Percentiles rank a stretch among this genome's conserved stretches.
phyloP scores from a whole-genome alignment of 1,139 yeast species.

The Saccharomycopsis crataegensis region DNA sequence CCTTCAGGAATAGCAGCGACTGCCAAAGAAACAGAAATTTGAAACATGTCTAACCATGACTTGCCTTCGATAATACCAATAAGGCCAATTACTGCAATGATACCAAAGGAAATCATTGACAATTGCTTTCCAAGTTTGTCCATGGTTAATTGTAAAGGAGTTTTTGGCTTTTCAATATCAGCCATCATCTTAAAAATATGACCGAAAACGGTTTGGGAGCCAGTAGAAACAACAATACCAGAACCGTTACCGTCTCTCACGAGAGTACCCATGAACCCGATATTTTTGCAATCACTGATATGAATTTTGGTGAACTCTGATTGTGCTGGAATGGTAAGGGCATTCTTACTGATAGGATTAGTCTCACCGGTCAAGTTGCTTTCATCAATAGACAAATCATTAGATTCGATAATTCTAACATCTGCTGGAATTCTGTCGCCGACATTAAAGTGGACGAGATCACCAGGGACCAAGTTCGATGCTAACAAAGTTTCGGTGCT shows the following conservation, averaged over 20 bases:
- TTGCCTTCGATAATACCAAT: conserved; percentile 88
- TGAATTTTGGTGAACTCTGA: conserved; percentile 34
- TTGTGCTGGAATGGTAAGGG: conserved; percentile 31
- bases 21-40: conserved; percentile 89
- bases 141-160: conserved; percentile 92
- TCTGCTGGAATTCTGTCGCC: conserved; percentile 98
- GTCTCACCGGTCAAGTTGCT: conserved; percentile 93
- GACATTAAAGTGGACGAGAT: conserved; percentile 75
- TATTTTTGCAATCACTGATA: conserved; percentile 59
- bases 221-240: conserved; percentile 91
- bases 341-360: conserved; percentile 64
- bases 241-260: conserved; percentile 91
- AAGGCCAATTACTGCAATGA: conserved; percentile 80
- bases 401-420: conserved; percentile 67
- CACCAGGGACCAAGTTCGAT: conserved; percentile 86
- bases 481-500: conserved; percentile 75
- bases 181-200: conserved; percentile 88
- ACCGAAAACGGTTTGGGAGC: conserved; percentile 84
- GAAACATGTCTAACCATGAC: conserved; percentile 94
- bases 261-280: conserved; percentile 93
- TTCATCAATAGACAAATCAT: conserved; percentile 79
- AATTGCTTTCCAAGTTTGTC: conserved; percentile 88
- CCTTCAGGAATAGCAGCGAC: conserved; percentile 99
- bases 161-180: conserved; percentile 88
- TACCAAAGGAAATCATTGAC: conserved; percentile 70